These are phyloP conservation scores for Sextonia rubra DNA, from an alignment of 164 flowering plant species.

Conservation along the genomic window DNA sequence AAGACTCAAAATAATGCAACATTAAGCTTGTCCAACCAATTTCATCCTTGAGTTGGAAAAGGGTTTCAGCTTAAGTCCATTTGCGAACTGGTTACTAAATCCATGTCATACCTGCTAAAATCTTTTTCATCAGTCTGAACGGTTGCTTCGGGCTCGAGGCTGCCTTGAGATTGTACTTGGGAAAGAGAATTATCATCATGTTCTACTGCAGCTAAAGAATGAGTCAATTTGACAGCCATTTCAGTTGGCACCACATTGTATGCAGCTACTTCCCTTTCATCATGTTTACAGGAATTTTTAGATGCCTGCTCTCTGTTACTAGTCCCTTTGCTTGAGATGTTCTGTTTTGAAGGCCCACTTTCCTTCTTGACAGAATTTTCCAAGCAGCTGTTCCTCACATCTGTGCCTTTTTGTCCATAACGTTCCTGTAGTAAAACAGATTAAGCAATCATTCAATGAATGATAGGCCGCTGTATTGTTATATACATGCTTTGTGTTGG, in stretches of 20 bases:
- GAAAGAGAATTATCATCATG: conserved; percentile 21
- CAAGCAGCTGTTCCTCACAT: neutral
- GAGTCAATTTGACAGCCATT: conserved; percentile 14
- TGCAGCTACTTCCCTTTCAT: conserved; percentile 19
- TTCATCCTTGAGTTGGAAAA: neutral
- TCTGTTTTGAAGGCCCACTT: conserved; percentile 11
- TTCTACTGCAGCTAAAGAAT: conserved; percentile 9
- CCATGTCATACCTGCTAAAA: conserved; percentile 21
- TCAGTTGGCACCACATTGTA: conserved; percentile 9
- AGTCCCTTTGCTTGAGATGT: conserved; percentile 15
- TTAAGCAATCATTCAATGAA: neutral
- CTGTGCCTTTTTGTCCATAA: conserved; percentile 21
- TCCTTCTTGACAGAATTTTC: conserved; percentile 26
- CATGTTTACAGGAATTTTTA: conserved; percentile 7
- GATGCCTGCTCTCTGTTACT: conserved; percentile 27
- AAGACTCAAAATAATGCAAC: neutral
- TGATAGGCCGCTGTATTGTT: neutral
- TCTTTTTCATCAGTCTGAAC: conserved; percentile 22
- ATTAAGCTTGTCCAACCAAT: neutral
- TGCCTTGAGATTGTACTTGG: conserved; percentile 14
- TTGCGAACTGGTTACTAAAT: conserved; percentile 28
- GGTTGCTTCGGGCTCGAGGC: conserved; percentile 13
- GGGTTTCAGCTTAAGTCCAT: conserved; percentile 39
- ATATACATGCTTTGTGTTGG: too few species aligned
- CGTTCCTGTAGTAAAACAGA: conserved; percentile 39